Evolutionary conservation across 371 early-diverging fungal species (phyloP).

Genomic region (Apophysomyces ossiformis): DNA sequence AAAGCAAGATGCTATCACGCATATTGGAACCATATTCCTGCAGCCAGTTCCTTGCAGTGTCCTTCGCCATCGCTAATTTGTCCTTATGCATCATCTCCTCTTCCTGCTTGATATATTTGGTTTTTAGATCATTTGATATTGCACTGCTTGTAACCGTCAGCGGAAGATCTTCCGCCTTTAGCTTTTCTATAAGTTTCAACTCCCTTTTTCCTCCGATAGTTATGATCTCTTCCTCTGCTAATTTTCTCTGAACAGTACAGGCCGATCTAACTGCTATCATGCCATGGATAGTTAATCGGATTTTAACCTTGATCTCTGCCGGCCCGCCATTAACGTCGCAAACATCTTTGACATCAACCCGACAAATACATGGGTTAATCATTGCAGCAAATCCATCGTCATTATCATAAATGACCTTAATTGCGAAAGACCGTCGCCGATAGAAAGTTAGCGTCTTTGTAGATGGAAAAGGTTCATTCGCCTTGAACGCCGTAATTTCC

Average conservation of each 20-base stretch:
- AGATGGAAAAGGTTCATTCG: slow-evolving; percentile 73
- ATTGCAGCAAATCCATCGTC: slow-evolving; percentile 66
- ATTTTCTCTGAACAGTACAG: slow-evolving; percentile 83
- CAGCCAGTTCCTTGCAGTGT: neutral
- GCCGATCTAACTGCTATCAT: slow-evolving; percentile 80
- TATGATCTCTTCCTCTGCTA: slow-evolving; percentile 65
- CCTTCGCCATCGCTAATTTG: neutral
- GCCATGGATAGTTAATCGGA: slow-evolving; percentile 79
- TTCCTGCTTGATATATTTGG: neutral
- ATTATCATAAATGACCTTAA: slow-evolving; percentile 76
- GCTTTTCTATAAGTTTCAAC: slow-evolving; percentile 27
- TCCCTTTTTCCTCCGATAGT: slow-evolving; percentile 56
- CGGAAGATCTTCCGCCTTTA: neutral
- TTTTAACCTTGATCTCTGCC: slow-evolving; percentile 89
- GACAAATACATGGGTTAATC: slow-evolving; percentile 69
- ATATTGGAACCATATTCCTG: neutral
- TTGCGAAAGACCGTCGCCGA: slow-evolving; percentile 72
- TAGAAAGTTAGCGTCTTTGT: slow-evolving; percentile 83
- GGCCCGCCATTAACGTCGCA: slow-evolving; percentile 42
- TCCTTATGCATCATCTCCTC: neutral
- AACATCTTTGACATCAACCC: slow-evolving; percentile 61
- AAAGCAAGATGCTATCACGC: neutral
- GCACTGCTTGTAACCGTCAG: neutral
- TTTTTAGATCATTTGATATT: neutral
- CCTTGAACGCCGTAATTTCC: slow-evolving; percentile 66